Base-by-base conservation (phyloP, 768 basidiomycete species). In the Boletus rufocinnamomeus region DNA sequence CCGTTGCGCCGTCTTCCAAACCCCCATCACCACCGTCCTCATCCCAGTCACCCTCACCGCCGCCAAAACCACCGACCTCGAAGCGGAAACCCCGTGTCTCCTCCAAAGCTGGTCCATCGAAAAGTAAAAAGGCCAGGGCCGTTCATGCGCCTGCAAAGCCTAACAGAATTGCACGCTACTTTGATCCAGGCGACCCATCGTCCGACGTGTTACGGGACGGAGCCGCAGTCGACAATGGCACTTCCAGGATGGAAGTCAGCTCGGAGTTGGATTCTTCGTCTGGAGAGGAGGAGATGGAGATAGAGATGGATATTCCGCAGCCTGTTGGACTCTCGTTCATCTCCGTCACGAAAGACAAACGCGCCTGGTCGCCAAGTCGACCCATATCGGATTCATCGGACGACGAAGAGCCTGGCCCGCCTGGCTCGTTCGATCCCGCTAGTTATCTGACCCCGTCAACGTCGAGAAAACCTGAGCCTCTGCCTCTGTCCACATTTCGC, bases 361-460 rank as follows among this genome's bases (percentile, higher is more conserved):
- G 80, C 25, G 76, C 77, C 30, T 88, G 84, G 83, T 87, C 86
- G 2, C 87, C 87, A 0, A 88, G 84, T 68, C 75, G 73, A 30
- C 80, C 80, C 30, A 16, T 79, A 8, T 60, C 64, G 1, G 81
- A 81, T 59, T 83, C 82, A 2, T 82, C 82, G 0, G 80, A 80
- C 17, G 79, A 79, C 43, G 81, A 78, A n/a, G 66, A 67, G 1
- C 61, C 49, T 30, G 74, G 62, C 17, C 64, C 61, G 7, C 60
- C 59, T 13, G 62, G 44, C 8, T 50, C 30, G 28, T 45, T 54
- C 9, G 58, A 41, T 9, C 58, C 57, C 10, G 7, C 43, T 9
- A 21, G 25, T 4, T n/a, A 40, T 50, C 19, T 28, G 27, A 23
- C 34, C 1, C 38, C 32, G 6, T 32, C 54, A 27, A 27, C 51